Conservation (phyloP, 2,329 filamentous ascomycete species). For the Claviceps quebecensis region DNA sequence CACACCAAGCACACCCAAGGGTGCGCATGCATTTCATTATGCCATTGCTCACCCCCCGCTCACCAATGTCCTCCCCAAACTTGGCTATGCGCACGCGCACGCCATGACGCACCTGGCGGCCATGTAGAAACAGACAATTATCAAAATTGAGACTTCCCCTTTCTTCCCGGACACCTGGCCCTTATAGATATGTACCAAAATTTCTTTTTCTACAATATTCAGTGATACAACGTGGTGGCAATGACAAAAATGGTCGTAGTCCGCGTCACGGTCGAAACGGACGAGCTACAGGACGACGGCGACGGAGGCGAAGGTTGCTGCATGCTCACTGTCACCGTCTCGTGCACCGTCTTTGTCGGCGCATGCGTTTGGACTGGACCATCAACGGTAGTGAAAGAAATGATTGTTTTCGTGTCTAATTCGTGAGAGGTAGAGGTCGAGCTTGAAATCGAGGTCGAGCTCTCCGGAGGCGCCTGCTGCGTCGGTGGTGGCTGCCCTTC, state of each 20-base stretch:
- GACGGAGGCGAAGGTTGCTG: not conserved
- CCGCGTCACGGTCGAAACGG: slow-evolving; percentile 8
- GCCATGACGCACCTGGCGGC: not conserved
- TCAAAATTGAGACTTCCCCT: not conserved
- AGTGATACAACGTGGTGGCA: slow-evolving; percentile 6
- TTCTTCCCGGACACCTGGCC: not conserved
- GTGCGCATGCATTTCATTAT: not conserved
- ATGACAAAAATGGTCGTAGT: slow-evolving; percentile 12
- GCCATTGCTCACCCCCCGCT: not conserved
- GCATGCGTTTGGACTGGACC: not conserved
- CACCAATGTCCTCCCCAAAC: not conserved
- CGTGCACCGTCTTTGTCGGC: not conserved
- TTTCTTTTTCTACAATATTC: slow-evolving; percentile 7
- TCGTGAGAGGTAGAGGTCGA: not conserved
- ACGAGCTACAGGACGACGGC: slow-evolving; percentile 2
- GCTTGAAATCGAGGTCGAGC: not conserved
- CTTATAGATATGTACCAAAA: slow-evolving; percentile 9
- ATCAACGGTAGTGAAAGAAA: not conserved
- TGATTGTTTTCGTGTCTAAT: not conserved
- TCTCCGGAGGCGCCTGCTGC: not conserved
- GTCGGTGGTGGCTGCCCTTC: slow-evolving; percentile 1
- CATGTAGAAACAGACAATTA: not conserved
- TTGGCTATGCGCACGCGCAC: not conserved
- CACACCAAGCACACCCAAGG: not conserved
- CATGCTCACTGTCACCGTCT: not conserved